Evolutionary conservation across 768 basidiomycete genomes (phyloP), one percentile per base, ranked within the genome.

Genomic region (Boletus tylopilopsis): DNA sequence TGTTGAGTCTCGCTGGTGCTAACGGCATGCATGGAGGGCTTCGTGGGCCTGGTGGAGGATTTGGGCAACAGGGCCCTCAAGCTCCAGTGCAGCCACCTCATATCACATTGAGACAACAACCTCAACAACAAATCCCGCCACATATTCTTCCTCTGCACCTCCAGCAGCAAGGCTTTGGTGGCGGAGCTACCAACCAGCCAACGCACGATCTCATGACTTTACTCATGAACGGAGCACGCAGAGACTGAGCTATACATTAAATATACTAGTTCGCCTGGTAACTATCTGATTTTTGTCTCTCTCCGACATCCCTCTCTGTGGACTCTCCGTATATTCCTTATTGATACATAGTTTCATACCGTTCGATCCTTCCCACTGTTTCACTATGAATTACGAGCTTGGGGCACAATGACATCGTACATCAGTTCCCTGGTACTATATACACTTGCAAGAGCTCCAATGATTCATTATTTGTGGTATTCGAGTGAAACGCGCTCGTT

Each of bases 161-260:
- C 45, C 85, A 81, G 57, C 83, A 80, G 59, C 83, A 81, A 69
- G 75, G 74, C 24, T 62, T 66, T 21, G 72, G 74, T 42, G 68
- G 73, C 18, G 70, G 70, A 16, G 67, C 72, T 19, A 77, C 71
- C 62, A 80, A 72, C 52, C 82, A 81, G 59, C 78, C 80, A 29
- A 71, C 81, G 37, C 84, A 86, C 53, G 89, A 92, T 63, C 70
- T 92, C 57, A 90, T 92, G 84, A 82, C 89, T 38, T 75, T 92
- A 51, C 77, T 92, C 54, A 84, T 92, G 87, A 85, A 83, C 45
- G 85, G 84, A 47, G 53, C 56, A 34, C 83, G 79, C 56, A 73
- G 86, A 68, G 85, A 89, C 58, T 89, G 71, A 81, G 57, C 45
- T 49, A 40, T 45, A 43, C 46, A 36, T 40, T 56, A 36, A 53